Base-by-base conservation (phyloP, 106 monocot species). In the Gastrodia elata region DNA sequence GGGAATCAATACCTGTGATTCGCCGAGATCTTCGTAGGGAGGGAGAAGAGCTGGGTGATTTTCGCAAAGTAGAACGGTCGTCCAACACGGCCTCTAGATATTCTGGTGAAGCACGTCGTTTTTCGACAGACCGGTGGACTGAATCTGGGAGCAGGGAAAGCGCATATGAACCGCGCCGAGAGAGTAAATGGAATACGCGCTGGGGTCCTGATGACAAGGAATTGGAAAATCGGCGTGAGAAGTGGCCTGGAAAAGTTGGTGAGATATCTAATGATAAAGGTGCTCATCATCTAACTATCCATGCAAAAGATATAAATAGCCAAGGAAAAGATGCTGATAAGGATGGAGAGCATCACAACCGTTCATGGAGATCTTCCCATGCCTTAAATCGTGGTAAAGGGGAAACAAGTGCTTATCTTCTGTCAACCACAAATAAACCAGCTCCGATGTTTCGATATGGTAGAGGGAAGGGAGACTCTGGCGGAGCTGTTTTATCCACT, bases 141-240 rank as follows among this genome's bases (percentile, higher is more conserved):
- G 88, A 91, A 71, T 79, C 82, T 42, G 76, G 48, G 68, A 85
- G 78, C 38, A 74, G 79, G 71, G 94, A 90, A 25, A 75, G 65
- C 57, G 84, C 71, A 52, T 77, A 78, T 82, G 93, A 93, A 55
- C 89, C 82, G 46, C 86, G 89, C 25, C 90, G 91, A 76, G 97
- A 93, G 72, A 88, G 82, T 84, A 98, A 99, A 77, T 99, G 98
- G 98, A 93, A 88, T 72, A 81, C 77, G 11, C 88, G 98, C 30
- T 93, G 97, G 97, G 93, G 97, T 5, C 90, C 90, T 71, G 91
- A 84, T 77, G 88, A 93, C 69, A 93, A 91, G 39, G 93, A 93
- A 39, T 71, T 83, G 36, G 90, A 91, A 33, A 79, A 74, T 39
- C 64, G 86, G 78, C 84, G 85, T 71, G 95, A 96, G 33, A 96